Evolutionary conservation across 2,329 filamentous ascomycete species (phyloP).

Genomic region (Thelonectria discophora): DNA sequence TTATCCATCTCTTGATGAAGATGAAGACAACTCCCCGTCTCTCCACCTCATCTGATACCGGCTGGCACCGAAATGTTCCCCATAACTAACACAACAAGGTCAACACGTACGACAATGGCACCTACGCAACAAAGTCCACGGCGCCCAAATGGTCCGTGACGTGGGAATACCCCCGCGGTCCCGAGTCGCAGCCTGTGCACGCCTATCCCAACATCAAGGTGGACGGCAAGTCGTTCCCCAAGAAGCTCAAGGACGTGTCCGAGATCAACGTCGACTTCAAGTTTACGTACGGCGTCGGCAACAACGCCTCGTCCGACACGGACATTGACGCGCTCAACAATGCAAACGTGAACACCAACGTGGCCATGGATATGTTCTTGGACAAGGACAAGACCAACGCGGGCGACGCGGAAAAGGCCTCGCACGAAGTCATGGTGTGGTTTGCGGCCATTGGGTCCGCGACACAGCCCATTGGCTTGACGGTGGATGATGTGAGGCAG

Average conservation of each 20-base stretch:
- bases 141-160: slow-evolving; percentile 62
- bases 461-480: slow-evolving; percentile 58
- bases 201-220: slow-evolving; percentile 64
- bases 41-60: slow-evolving; percentile 1
- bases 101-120: slow-evolving; percentile 59
- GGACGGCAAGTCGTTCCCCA: slow-evolving; percentile 41
- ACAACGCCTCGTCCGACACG: slow-evolving; percentile 49
- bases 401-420: slow-evolving; percentile 51
- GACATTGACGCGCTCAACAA: slow-evolving; percentile 46
- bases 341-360: slow-evolving; percentile 60
- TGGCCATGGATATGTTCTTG: slow-evolving; percentile 68
- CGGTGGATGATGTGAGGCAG: slow-evolving; percentile 36
- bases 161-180: slow-evolving; percentile 59
- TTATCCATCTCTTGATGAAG: slow-evolving; percentile 5
- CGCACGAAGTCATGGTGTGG: slow-evolving; percentile 67
- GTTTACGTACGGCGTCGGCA: slow-evolving; percentile 61
- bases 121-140: slow-evolving; percentile 56
- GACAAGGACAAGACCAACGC: slow-evolving; percentile 55
- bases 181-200: slow-evolving; percentile 57
- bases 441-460: slow-evolving; percentile 57
- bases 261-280: slow-evolving; percentile 55
- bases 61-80: neutral
- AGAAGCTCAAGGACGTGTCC: too few relatives aligned
- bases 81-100: slow-evolving; percentile 48
- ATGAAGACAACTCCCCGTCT: neutral